A percentile compares a stretch with the other conserved stretches of the same genome.
phyloP scores from a whole-genome alignment of 1,139 yeast genomes.

The Kurtzmaniella natalensis region DNA sequence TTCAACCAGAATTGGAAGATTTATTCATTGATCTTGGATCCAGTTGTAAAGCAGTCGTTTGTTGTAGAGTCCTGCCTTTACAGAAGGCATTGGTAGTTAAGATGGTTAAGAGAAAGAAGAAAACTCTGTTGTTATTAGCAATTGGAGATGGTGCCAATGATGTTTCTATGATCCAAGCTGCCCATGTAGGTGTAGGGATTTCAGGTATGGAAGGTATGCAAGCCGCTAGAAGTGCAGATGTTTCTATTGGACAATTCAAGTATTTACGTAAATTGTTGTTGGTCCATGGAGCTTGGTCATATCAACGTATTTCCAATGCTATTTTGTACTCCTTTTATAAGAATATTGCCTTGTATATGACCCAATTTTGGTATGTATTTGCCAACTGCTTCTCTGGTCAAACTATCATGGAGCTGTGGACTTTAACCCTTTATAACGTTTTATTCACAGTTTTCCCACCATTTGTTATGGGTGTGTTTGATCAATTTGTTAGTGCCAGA shows the following conservation, averaged over 20 bases:
- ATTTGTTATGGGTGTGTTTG: slow-evolving; percentile 92
- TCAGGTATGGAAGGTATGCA: slow-evolving; percentile 99
- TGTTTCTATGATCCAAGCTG: slow-evolving; percentile 98
- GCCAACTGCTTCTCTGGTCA: slow-evolving; percentile 92
- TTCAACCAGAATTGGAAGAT: slow-evolving; percentile 78
- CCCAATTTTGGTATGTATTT: slow-evolving; percentile 97
- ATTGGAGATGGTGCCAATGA: slow-evolving; percentile 99
- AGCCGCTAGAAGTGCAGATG: slow-evolving; percentile 97
- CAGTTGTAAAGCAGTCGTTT: slow-evolving; percentile 84
- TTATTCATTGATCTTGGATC: slow-evolving; percentile 76
- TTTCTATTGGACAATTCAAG: slow-evolving; percentile 94
- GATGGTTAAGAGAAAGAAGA: slow-evolving; percentile 59
- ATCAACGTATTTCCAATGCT: slow-evolving; percentile 88
- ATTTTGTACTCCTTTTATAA: slow-evolving; percentile 93
- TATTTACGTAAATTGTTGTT: slow-evolving; percentile 75
- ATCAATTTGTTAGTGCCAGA: slow-evolving; percentile 91
- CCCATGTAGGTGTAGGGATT: slow-evolving; percentile 96
- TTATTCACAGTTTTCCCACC: slow-evolving; percentile 95
- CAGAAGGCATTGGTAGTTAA: slow-evolving; percentile 96
- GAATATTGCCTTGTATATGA: slow-evolving; percentile 91
- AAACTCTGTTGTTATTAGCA: slow-evolving; percentile 73
- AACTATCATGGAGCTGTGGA: slow-evolving; percentile 96
- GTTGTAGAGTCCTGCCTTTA: slow-evolving; percentile 96
- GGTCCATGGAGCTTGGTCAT: slow-evolving; percentile 98
- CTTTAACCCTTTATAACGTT: slow-evolving; percentile 93